phyloP scores from a whole-genome alignment of 768 basidiomycete species.

The Auriscalpium microsporum region DNA sequence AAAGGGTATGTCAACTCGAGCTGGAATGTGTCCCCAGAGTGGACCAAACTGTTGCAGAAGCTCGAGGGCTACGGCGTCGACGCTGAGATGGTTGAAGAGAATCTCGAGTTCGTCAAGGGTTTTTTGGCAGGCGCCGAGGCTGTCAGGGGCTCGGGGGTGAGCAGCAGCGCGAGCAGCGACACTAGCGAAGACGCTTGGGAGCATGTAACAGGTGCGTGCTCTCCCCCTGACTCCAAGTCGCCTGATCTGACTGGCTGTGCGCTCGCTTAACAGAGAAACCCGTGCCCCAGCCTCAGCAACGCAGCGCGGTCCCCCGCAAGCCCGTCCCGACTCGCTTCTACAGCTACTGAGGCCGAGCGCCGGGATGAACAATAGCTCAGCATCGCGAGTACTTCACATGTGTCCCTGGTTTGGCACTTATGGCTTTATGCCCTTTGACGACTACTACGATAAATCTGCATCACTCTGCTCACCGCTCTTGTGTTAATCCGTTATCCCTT shows the following conservation, averaged over 20 bases:
- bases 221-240: not conserved
- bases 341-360: no score
- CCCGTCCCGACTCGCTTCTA: not conserved
- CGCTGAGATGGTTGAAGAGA: constrained; percentile 21
- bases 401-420: no score
- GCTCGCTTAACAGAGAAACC: no score
- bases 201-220: constrained; percentile 18
- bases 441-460: no score
- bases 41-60: constrained; percentile 36
- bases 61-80: constrained; percentile 32
- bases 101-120: constrained; percentile 29
- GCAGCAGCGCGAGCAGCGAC: constrained; percentile 1
- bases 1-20: constrained; percentile 45
- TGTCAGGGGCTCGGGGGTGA: not conserved
- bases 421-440: no score
- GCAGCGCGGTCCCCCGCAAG: not conserved
- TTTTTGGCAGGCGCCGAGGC: constrained; percentile 20
- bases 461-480: no score
- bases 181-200: not conserved
- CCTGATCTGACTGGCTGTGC: no score
- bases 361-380: no score
- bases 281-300: no score
- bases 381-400: no score
- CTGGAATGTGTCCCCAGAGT: constrained; percentile 44
- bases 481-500: no score